Base-by-base conservation (phyloP, 2,329 filamentous ascomycete genomes). In the Cercospora sesami region DNA sequence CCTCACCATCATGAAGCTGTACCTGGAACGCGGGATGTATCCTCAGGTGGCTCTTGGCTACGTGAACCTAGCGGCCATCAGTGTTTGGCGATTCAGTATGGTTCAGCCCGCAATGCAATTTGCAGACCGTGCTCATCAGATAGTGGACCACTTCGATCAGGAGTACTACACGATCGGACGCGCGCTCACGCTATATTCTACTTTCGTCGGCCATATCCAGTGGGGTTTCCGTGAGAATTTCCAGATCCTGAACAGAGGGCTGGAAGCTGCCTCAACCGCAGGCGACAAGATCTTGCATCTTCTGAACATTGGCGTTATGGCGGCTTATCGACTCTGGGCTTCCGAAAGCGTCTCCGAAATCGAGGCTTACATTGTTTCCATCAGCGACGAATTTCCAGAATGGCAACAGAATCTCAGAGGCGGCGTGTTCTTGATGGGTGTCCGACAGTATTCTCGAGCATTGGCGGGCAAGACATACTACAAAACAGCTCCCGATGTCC, bases 251-350 rank as follows among this genome's bases (percentile, higher is more conserved):
- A 89, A 92, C 71, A 85, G 85, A 59, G 87, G 89, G 1, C 82
- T 92, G 26, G 90, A 93, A 66, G 86, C 87, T 64, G 86, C 89
- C 0, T 85, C 89, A 0, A 82, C 85, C 21, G 86, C 89, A 2
- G 91, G 91, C 1, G 91, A 94, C 75, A 86, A 90, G 31, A 88
- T 90, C 63, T 86, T 91, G 1, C 88, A 90, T 6, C 88, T 94
- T 33, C 81, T 94, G 9, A 90, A 90, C 72, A 87, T 91, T 62
- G 91, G 90, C 0, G 81, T 93, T 21, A 84, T 86, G 33, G 87
- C 89, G 2, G 85, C 87, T 70, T 86, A 90, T 73, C 89, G 87
- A 71, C 86, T 93, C 65, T 93, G 90, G 78, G 86, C 87, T 12
- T 89, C 89, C 71, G 87, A 92, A 70, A 89, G 92, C 67, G 82